A percentile compares a stretch with the other conserved stretches of the same genome.
These are phyloP conservation scores for Pichia norvegensis DNA, from an alignment of 1,139 yeast genomes.

Conservation along the genomic window DNA sequence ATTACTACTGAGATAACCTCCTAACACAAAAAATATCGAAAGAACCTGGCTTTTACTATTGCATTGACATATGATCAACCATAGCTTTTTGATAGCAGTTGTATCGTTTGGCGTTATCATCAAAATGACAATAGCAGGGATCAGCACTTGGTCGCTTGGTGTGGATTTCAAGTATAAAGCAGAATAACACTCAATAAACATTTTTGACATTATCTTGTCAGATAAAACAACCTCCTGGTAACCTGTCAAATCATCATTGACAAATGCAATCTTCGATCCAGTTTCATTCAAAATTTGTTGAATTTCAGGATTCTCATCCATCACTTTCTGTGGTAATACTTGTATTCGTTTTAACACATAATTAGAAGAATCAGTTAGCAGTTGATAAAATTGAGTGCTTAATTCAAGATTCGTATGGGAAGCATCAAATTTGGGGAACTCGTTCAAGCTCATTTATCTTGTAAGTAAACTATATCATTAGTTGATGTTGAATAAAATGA, in stretches of 20 bases:
- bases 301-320: slow-evolving; percentile 1
- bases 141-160: neutral
- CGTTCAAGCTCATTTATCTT: neutral
- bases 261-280: neutral
- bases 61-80: neutral
- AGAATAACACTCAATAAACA: slow-evolving; percentile 18
- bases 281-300: neutral
- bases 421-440: neutral
- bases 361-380: neutral
- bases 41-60: neutral
- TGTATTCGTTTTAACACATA: slow-evolving; percentile 1
- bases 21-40: slow-evolving; percentile 1
- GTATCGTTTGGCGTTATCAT: slow-evolving; percentile 31
- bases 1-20: slow-evolving; percentile 28
- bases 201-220: slow-evolving; percentile 10
- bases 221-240: slow-evolving; percentile 16
- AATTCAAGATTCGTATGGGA: neutral
- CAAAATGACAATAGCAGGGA: neutral
- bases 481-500: neutral
- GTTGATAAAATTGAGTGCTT: neutral
- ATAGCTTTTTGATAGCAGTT: slow-evolving; percentile 28
- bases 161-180: slow-evolving; percentile 5
- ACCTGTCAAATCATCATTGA: slow-evolving; percentile 9
- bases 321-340: slow-evolving; percentile 8
- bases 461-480: neutral